These are phyloP conservation scores for Mycena sanguinolenta DNA, from an alignment of 768 basidiomycete species.

Conservation along the genomic window DNA sequence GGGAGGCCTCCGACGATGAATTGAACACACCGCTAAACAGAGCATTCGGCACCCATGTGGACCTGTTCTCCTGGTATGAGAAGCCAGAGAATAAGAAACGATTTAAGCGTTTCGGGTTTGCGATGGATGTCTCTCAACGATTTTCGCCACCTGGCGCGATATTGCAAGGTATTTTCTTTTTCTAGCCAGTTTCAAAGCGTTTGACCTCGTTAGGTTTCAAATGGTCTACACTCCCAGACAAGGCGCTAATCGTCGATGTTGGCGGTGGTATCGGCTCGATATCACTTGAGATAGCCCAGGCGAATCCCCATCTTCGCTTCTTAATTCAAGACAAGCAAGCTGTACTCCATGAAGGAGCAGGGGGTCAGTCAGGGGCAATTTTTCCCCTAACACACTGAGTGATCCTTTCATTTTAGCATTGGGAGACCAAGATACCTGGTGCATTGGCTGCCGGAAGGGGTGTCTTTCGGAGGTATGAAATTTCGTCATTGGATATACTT, in stretches of 20 bases:
- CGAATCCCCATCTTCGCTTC: conserved; percentile 1
- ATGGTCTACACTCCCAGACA: not conserved
- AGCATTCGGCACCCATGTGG: conserved; percentile 34
- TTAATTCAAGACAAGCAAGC: conserved; percentile 14
- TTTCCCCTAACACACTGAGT: not conserved
- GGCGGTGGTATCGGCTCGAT: conserved; percentile 20
- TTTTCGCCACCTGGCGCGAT: not conserved
- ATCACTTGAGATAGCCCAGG: conserved; percentile 5
- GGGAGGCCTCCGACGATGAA: conserved; percentile 31
- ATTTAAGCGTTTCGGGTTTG: conserved; percentile 39
- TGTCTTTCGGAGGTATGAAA: not conserved
- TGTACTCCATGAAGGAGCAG: conserved; percentile 1
- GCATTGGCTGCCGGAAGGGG: conserved; percentile 31
- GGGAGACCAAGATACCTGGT: conserved; percentile 40
- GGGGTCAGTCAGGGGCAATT: not conserved
- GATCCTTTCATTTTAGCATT: conserved; percentile 18
- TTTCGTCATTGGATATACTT: not conserved
- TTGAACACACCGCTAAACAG: conserved; percentile 33
- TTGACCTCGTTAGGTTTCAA: not conserved
- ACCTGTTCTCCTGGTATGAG: conserved; percentile 41
- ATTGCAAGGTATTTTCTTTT: conserved; percentile 26
- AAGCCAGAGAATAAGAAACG: conserved; percentile 36
- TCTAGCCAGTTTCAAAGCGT: not conserved
- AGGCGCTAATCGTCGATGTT: conserved; percentile 11
- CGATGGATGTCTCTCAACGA: conserved; percentile 36